Base-by-base conservation (phyloP, 2,329 filamentous ascomycete genomes). In the Thyridium curvatum region DNA sequence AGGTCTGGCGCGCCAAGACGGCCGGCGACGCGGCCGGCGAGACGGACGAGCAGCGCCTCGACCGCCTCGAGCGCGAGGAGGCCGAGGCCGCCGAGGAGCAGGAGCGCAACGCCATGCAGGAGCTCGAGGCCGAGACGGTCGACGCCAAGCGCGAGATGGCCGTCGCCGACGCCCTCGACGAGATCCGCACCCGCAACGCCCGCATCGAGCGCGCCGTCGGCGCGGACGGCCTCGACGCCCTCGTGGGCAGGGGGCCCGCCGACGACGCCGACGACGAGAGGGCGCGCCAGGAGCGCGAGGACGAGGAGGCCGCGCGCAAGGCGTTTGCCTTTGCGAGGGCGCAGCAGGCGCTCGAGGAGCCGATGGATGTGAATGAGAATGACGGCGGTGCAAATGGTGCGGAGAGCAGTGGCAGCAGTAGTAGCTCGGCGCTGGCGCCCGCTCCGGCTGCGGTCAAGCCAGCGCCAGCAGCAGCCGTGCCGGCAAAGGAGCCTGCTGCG, bases 81-180 rank as follows among this genome's bases (percentile, higher is more conserved):
- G 72, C 71, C 15, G 74, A 80, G 49, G 76, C 72, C 2, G 74
- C 73, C 9, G 78, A 74, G 30, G 71, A 73, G 38, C 77, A 82
- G 42, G 88, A 95, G 60, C 74, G 81, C 47, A 90, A 96, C 60
- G 87, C 88, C 16, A 98, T 98, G 94, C 85, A 85, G 41, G 90
- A 96, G 57, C 66, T 98, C 34, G 93, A 98, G 65, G 83, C 85
- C 46, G 97, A 97, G 68, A 95, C 91, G 40, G 68, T 85, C 16
- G 93, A 98, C 59, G 90, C 90, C 1, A 90, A 93, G 68, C 75
- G 84, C 31, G 93, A 98, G 63, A 98, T 98, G 90, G 87, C 86
- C 14, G 87, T 96, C 33, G 93, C 93, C 2, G 93, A 98, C 67
- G 91, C 90, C 8, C 66, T 98, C 40, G 93, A 98, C 60, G 90